phyloP scores from a whole-genome alignment of 305 asterid species.

The Plantago coronopus region DNA sequence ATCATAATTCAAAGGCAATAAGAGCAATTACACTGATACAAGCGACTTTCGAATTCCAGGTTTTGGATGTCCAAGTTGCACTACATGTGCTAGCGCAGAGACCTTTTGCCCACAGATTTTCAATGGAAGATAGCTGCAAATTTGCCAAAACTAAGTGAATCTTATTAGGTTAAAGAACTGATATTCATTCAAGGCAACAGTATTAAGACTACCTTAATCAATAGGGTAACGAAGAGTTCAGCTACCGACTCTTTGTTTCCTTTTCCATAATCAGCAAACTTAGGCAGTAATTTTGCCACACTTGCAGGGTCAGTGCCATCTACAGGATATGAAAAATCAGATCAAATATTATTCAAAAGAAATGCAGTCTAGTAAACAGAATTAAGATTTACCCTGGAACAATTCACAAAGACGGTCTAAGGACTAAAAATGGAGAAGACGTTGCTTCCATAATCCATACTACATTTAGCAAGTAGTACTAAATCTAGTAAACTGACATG shows the following conservation, averaged over 20 bases:
- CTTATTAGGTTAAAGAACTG: neutral
- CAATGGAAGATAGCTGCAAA: slow-evolving; percentile 76
- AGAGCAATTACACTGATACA: slow-evolving; percentile 57
- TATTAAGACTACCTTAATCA: slow-evolving; percentile 56
- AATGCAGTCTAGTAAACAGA: neutral
- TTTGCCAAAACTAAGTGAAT: neutral
- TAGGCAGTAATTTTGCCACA: slow-evolving; percentile 46
- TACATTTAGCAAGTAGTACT: too few relatives aligned
- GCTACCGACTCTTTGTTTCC: slow-evolving; percentile 69
- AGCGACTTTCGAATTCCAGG: slow-evolving; percentile 81
- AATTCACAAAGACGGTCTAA: neutral
- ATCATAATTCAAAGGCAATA: slow-evolving; percentile 2
- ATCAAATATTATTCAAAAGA: slow-evolving; percentile 11
- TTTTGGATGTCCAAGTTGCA: slow-evolving; percentile 77
- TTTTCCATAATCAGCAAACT: slow-evolving; percentile 65
- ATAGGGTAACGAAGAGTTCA: slow-evolving; percentile 70
- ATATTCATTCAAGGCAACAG: neutral
- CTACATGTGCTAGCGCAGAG: slow-evolving; percentile 70
- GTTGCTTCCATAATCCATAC: too few relatives aligned
- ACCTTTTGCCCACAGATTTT: slow-evolving; percentile 86
- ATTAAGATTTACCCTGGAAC: neutral
- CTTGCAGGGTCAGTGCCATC: slow-evolving; percentile 75
- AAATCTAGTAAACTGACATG: too few relatives aligned
- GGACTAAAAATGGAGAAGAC: too few relatives aligned
- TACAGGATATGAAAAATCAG: slow-evolving; percentile 27